Evolutionary conservation across 225 moss, liverwort and hornwort species (phyloP).

Genomic region (Pseudisothecium myosuroides): DNA sequence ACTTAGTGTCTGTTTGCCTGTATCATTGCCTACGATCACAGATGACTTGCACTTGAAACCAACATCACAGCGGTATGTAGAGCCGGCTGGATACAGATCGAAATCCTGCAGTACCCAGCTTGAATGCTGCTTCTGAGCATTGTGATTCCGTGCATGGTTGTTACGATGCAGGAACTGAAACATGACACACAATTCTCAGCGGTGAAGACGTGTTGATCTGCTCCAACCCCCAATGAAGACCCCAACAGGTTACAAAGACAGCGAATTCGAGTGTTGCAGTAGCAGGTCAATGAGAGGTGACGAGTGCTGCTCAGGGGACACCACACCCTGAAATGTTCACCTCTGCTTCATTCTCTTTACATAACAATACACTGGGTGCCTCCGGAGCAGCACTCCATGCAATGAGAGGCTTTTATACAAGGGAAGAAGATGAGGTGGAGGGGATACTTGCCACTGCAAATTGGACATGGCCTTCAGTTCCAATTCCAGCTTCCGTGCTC

Average conservation of each 20-base stretch:
- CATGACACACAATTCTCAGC: not conserved
- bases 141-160: not conserved
- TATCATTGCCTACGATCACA: not conserved
- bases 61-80: not conserved
- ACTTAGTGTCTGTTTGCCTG: not conserved
- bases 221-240: not conserved
- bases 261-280: not conserved
- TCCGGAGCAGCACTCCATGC: not conserved
- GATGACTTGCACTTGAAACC: not conserved
- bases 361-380: not conserved
- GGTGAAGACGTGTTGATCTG: not conserved
- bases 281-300: not conserved
- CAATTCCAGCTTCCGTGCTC: slow-evolving; percentile 59
- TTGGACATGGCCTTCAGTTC: slow-evolving; percentile 50
- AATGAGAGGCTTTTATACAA: not conserved
- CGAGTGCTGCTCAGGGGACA: not conserved
- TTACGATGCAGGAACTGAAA: not conserved
- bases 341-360: not conserved
- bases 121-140: not conserved
- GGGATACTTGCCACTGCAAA: slow-evolving; percentile 3
- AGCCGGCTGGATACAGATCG: not conserved
- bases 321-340: not conserved
- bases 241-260: not conserved
- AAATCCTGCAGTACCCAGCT: not conserved
- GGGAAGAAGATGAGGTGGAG: not conserved